Evolutionary conservation across 2,329 filamentous ascomycete species (phyloP).

Genomic region (Colletotrichum cuscutae): DNA sequence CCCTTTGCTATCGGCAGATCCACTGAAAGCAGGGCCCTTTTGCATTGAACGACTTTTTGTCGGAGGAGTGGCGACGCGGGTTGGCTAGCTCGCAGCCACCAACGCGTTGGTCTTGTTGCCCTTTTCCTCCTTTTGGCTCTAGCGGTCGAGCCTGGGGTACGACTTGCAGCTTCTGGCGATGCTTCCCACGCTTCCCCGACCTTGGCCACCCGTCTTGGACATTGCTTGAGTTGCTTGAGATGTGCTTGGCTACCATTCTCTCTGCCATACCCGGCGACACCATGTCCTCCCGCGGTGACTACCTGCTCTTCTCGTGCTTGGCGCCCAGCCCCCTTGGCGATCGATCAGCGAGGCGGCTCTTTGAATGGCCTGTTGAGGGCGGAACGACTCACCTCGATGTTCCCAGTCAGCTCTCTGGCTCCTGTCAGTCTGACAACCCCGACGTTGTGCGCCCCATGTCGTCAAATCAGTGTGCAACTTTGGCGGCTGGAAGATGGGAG

Average conservation of each 20-base stretch:
- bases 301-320: slow-evolving; percentile 7
- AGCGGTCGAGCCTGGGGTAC: not conserved
- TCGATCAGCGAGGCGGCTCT: slow-evolving; percentile 22
- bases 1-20: slow-evolving; percentile 31
- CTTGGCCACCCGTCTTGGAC: slow-evolving; percentile 30
- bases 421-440: not conserved
- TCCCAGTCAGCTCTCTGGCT: not conserved
- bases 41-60: slow-evolving; percentile 19
- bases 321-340: slow-evolving; percentile 30
- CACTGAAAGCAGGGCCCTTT: not conserved
- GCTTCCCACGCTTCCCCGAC: slow-evolving; percentile 14
- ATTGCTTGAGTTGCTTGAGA: slow-evolving; percentile 24
- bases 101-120: not conserved
- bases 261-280: not conserved
- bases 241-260: slow-evolving; percentile 16
- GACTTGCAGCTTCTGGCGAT: not conserved
- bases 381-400: not conserved
- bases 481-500: not conserved
- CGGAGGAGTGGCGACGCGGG: slow-evolving; percentile 12
- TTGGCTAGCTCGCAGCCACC: not conserved
- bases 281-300: not conserved
- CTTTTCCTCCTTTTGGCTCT: not conserved
- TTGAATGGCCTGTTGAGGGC: not conserved
- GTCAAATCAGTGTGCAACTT: not conserved
- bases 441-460: not conserved